Conservation (phyloP, 1,284 basidiomycete species). For the Testicularia cyperi region DNA sequence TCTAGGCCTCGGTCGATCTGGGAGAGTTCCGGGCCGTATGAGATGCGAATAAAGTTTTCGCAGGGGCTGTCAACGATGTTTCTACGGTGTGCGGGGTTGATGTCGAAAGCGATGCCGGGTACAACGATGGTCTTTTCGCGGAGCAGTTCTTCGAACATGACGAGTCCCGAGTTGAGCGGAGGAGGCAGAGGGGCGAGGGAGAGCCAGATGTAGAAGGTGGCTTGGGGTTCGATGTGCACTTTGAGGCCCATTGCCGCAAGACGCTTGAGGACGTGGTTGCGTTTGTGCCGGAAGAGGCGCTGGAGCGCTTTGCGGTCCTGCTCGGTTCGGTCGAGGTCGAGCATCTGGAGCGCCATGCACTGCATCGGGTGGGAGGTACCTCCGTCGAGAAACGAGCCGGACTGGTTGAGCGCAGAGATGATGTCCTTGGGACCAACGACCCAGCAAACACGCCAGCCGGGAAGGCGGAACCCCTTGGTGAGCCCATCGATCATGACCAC, state of each 20-base stretch:
- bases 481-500: conserved; percentile 86
- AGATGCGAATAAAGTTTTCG: conserved; percentile 54
- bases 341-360: conserved; percentile 46
- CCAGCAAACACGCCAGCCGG: conserved; percentile 71
- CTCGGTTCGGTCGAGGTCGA: conserved; percentile 66
- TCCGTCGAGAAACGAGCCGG: conserved; percentile 47
- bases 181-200: conserved; percentile 74
- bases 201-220: conserved; percentile 82
- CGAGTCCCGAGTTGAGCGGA: conserved; percentile 84
- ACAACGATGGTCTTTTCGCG: conserved; percentile 88
- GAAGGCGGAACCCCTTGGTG: conserved; percentile 72
- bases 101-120: conserved; percentile 74
- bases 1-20: conserved; percentile 79
- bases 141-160: conserved; percentile 90
- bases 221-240: conserved; percentile 32
- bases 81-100: conserved; percentile 66
- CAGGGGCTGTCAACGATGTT: conserved; percentile 80
- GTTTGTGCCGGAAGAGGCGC: conserved; percentile 80
- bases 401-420: conserved; percentile 45
- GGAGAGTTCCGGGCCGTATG: conserved; percentile 81
- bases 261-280: conserved; percentile 83
- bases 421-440: conserved; percentile 67
- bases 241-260: conserved; percentile 68
- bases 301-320: conserved; percentile 69
- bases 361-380: conserved; percentile 49